These are phyloP conservation scores for Colletotrichum scovillei DNA, from an alignment of 2,329 filamentous ascomycete genomes.

Conservation along the genomic window DNA sequence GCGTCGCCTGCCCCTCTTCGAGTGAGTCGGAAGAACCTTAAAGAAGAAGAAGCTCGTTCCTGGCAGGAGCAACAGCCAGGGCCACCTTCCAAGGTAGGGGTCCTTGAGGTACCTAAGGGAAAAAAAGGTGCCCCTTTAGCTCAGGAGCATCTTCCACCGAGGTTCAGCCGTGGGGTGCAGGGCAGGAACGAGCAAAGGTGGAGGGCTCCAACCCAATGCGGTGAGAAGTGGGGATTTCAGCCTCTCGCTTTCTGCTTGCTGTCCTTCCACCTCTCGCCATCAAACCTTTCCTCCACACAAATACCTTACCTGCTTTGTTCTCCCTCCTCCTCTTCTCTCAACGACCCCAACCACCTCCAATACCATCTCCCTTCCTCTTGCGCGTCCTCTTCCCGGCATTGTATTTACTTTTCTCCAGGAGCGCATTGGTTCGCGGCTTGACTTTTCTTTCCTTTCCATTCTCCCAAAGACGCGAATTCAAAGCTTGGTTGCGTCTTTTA, in stretches of 20 bases:
- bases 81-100: background rate
- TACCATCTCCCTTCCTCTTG: slow-evolving; percentile 15
- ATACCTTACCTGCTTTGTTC: slow-evolving; percentile 22
- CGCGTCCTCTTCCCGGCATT: slow-evolving; percentile 11
- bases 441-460: slow-evolving; percentile 31
- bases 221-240: slow-evolving; percentile 28
- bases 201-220: slow-evolving; percentile 29
- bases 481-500: slow-evolving; percentile 53
- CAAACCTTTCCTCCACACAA: slow-evolving; percentile 35
- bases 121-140: no score
- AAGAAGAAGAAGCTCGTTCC: background rate
- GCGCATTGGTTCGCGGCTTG: slow-evolving; percentile 34
- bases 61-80: background rate
- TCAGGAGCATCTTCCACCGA: background rate
- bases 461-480: slow-evolving; percentile 15
- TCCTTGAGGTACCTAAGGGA: background rate
- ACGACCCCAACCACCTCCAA: slow-evolving; percentile 18
- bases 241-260: slow-evolving; percentile 33
- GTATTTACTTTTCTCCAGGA: slow-evolving; percentile 25
- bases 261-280: slow-evolving; percentile 26
- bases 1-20: background rate
- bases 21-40: background rate
- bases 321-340: slow-evolving; percentile 15
- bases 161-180: background rate
- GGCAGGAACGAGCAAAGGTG: background rate